Base-by-base conservation (phyloP, 345 rosid species). In the Rhodamnia rubescens region DNA sequence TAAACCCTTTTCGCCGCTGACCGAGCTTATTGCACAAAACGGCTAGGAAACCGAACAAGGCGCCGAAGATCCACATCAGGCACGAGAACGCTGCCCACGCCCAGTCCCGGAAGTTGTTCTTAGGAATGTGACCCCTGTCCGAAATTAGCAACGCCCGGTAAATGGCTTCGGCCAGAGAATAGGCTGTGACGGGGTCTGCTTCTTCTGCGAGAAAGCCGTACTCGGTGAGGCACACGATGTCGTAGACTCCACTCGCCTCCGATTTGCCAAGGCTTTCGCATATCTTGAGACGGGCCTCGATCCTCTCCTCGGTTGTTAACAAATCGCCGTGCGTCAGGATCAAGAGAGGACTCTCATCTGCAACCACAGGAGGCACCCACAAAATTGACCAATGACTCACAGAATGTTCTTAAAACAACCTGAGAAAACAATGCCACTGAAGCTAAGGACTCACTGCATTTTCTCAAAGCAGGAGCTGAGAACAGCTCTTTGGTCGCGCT, bases 261-360 rank as follows among this genome's bases (percentile, higher is more conserved):
- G 92, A 85, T 69, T 89, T 83, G 21, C 88, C 90, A 3, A 92
- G 86, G 40, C 59, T 24, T 85, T 91, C 92, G 26, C 92, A 91
- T 85, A 93, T 81, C 82, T 88, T 91, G 81, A 93, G 83, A 87
- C 96, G 88, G 85, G 85, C 91, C 21, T 91, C 92, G 3, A 92
- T 89, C 87, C 96, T 86, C 69, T 91, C 94, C 85, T 91, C 93
- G 0, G 89, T 54, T 4, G 90, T 83, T 81, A 93, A 51, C 82
- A 91, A n/a, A 74, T 93, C 96, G 3, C 96, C 96, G 7, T 92
- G 96, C 15, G 96, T 92, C 69, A 92, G 74, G 53, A 92, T 89
- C 88, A 93, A 82, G 47, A 92, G 75, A 1, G 95, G 94, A 58
- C 89, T 92, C 90, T 93, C 95, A 75, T 90, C 94, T 91, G 91